Percentiles rank a stretch among this genome's conserved stretches.
phyloP scores from a whole-genome alignment of 768 basidiomycete genomes.

The Xanthoconium purpureum region DNA sequence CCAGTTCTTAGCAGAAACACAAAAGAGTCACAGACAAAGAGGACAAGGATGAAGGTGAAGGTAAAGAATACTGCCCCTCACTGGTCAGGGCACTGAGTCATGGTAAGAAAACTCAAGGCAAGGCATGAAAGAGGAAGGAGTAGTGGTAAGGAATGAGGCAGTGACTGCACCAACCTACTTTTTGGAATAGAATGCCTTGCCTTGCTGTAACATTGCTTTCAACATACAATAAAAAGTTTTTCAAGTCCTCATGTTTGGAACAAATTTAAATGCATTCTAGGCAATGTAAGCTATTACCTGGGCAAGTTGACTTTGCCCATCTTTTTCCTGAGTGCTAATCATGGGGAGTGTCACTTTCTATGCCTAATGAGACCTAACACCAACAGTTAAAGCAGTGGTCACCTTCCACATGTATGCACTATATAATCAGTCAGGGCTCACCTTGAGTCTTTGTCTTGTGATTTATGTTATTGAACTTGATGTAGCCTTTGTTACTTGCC shows the following conservation, averaged over 20 bases:
- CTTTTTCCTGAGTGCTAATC: neutral
- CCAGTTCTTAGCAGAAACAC: slow-evolving; percentile 30
- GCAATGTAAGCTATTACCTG: neutral
- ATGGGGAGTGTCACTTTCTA: neutral
- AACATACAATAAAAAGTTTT: neutral
- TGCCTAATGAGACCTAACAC: neutral
- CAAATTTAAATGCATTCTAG: neutral
- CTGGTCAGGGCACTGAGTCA: slow-evolving; percentile 42
- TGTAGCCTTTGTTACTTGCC: neutral
- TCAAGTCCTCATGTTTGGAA: neutral
- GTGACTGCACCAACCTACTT: neutral
- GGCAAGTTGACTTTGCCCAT: neutral
- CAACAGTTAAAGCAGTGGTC: neutral
- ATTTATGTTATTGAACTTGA: neutral
- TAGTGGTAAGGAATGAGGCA: neutral
- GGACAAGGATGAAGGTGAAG: slow-evolving; percentile 42
- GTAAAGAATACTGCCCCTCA: slow-evolving; percentile 47
- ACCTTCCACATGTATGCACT: neutral
- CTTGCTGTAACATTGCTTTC: neutral
- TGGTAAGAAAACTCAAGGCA: slow-evolving; percentile 40
- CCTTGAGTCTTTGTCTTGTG: neutral
- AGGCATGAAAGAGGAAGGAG: slow-evolving; percentile 25
- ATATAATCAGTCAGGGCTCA: neutral
- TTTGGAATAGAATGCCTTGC: neutral
- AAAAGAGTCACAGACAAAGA: slow-evolving; percentile 23